phyloP scores from a whole-genome alignment of 83 land plant species.

The Larix sibirica region DNA sequence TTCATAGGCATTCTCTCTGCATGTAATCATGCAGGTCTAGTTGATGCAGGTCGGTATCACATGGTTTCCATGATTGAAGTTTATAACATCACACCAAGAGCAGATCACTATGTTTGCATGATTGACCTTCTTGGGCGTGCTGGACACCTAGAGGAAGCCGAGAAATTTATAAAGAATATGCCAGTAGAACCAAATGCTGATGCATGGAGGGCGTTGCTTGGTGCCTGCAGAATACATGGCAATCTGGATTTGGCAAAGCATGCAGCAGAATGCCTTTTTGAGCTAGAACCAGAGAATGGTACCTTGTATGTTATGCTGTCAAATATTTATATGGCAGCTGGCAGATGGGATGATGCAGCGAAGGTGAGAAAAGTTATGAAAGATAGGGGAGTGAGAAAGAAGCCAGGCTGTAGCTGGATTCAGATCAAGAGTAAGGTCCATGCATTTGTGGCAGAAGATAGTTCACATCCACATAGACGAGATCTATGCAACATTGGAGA shows the following conservation, averaged over 20 bases:
- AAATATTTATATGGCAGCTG: constrained; percentile 43
- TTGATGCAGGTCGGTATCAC: constrained; percentile 38
- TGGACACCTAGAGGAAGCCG: constrained; percentile 43
- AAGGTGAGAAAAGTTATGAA: constrained; percentile 24
- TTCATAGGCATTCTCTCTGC: constrained; percentile 44
- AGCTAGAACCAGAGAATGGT: constrained; percentile 28
- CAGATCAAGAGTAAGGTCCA: constrained; percentile 28
- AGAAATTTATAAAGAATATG: constrained; percentile 37
- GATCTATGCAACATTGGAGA: too few species aligned
- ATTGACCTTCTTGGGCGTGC: constrained; percentile 56
- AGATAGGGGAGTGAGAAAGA: constrained; percentile 21
- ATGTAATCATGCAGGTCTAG: constrained; percentile 52
- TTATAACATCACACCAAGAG: constrained; percentile 26
- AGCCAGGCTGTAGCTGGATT: constrained; percentile 41
- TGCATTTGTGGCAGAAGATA: constrained; percentile 34
- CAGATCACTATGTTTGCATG: constrained; percentile 43
- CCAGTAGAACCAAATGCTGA: constrained; percentile 47
- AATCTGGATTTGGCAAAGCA: constrained; percentile 26
- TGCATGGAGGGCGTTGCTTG: constrained; percentile 53
- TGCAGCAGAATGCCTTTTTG: constrained; percentile 29
- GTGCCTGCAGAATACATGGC: constrained; percentile 40
- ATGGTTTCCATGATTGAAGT: constrained; percentile 29
- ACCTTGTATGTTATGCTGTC: constrained; percentile 38
- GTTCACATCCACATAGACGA: too few species aligned
- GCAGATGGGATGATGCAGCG: constrained; percentile 36